Percentiles rank a stretch among this genome's conserved stretches.
phyloP scores from a whole-genome alignment of 768 basidiomycete species.

The Panellus pusillus region DNA sequence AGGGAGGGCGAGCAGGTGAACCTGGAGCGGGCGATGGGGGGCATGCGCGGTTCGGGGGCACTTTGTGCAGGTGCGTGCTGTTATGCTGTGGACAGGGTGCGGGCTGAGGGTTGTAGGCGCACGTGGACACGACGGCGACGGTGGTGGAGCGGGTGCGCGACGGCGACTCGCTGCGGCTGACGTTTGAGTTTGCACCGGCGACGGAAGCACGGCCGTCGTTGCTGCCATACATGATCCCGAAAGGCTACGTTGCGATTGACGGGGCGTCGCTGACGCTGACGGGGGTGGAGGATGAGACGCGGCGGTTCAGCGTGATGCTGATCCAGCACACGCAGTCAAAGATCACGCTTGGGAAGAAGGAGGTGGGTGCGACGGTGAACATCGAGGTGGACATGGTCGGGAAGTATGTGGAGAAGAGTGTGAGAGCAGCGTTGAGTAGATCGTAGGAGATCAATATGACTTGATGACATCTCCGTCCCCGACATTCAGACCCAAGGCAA shows the following conservation, averaged over 20 bases:
- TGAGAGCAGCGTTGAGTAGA: slow-evolving; percentile 57
- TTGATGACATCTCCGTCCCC: slow-evolving; percentile 29
- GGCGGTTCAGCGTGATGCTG: slow-evolving; percentile 88
- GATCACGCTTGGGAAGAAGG: slow-evolving; percentile 77
- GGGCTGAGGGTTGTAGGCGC: slow-evolving; percentile 56
- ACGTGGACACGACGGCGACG: slow-evolving; percentile 88
- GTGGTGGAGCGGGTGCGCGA: slow-evolving; percentile 66
- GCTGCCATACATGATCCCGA: slow-evolving; percentile 82
- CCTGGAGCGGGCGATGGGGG: slow-evolving; percentile 94
- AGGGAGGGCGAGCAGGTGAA: slow-evolving; percentile 81
- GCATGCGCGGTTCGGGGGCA: slow-evolving; percentile 95
- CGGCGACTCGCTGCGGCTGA: slow-evolving; percentile 85
- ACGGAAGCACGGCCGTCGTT: slow-evolving; percentile 61
- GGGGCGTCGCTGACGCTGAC: slow-evolving; percentile 94
- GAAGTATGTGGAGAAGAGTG: slow-evolving; percentile 88
- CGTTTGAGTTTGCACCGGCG: slow-evolving; percentile 71
- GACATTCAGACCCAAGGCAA: slow-evolving; percentile 52
- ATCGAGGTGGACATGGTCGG: slow-evolving; percentile 95
- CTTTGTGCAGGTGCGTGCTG: slow-evolving; percentile 80
- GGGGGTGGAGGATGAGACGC: slow-evolving; percentile 58
- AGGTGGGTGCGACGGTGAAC: slow-evolving; percentile 81
- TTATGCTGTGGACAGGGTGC: not conserved
- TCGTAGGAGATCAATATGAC: no score
- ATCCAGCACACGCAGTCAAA: slow-evolving; percentile 92
- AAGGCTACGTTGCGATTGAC: slow-evolving; percentile 94